phyloP scores from a whole-genome alignment of 768 basidiomycete genomes.

The Boletus speciosus region DNA sequence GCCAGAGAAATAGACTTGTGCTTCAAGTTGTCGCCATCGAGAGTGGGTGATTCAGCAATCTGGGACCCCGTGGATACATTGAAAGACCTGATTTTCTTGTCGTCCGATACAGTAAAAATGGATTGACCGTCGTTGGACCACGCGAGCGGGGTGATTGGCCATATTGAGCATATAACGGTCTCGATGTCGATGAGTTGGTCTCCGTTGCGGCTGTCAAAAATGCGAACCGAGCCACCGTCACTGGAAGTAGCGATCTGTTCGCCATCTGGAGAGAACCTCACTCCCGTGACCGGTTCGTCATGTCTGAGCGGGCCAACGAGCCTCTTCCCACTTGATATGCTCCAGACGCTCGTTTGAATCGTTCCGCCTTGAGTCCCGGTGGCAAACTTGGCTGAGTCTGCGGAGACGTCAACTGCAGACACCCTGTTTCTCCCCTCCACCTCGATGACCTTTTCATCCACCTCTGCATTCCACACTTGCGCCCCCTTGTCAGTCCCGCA shows the following conservation, averaged over 20 bases:
- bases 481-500: no score
- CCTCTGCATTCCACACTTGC: no score
- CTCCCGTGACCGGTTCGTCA: neutral
- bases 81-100: neutral
- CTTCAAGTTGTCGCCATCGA: no score
- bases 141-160: neutral
- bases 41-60: neutral
- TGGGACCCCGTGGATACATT: neutral
- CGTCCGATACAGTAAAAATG: neutral
- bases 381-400: no score
- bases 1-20: neutral
- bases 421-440: no score
- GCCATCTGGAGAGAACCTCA: neutral
- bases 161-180: neutral
- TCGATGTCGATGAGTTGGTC: neutral
- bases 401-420: no score
- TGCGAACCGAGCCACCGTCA: neutral
- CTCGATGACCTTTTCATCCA: no score
- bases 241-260: neutral
- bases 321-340: no score
- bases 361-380: no score
- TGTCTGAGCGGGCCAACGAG: no score
- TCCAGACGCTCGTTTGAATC: no score
- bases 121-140: neutral
- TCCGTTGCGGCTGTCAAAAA: neutral